Evolutionary conservation across 1,284 basidiomycete species (phyloP).

Genomic region (Naganishia sp.): DNA sequence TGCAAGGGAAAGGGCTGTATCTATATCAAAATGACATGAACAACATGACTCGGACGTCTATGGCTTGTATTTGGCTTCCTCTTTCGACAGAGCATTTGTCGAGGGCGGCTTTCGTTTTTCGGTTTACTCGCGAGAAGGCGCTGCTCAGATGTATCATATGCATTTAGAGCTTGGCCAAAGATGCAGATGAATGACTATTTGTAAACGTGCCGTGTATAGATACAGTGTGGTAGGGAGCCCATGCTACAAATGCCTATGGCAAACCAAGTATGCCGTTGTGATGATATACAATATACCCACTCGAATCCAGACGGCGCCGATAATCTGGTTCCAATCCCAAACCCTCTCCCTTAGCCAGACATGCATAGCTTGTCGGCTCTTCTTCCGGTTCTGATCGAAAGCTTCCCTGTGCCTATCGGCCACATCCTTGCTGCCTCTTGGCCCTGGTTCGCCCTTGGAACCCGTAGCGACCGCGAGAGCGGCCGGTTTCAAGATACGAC

Average conservation of each 20-base stretch:
- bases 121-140: background rate
- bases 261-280: slow-evolving; percentile 51
- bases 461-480: slow-evolving; percentile 3
- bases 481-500: slow-evolving; percentile 5
- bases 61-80: background rate
- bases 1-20: too few relatives aligned
- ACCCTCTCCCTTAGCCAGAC: slow-evolving; percentile 43
- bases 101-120: background rate
- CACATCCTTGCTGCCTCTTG: background rate
- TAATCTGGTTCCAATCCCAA: slow-evolving; percentile 53
- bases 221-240: slow-evolving; percentile 10
- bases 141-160: background rate
- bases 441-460: slow-evolving; percentile 12
- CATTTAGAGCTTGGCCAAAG: too few relatives aligned
- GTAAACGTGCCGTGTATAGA: slow-evolving; percentile 13
- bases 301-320: slow-evolving; percentile 49
- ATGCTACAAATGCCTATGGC: slow-evolving; percentile 29
- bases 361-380: slow-evolving; percentile 36
- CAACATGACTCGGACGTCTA: background rate
- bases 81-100: background rate
- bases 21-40: background rate
- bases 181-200: too few relatives aligned
- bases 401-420: slow-evolving; percentile 20
- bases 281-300: slow-evolving; percentile 47
- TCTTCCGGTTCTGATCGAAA: slow-evolving; percentile 21